Evolutionary conservation across 2,329 filamentous ascomycete genomes (phyloP), one percentile per base, ranked within the genome.

Genomic region (Nothophoma quercina): DNA sequence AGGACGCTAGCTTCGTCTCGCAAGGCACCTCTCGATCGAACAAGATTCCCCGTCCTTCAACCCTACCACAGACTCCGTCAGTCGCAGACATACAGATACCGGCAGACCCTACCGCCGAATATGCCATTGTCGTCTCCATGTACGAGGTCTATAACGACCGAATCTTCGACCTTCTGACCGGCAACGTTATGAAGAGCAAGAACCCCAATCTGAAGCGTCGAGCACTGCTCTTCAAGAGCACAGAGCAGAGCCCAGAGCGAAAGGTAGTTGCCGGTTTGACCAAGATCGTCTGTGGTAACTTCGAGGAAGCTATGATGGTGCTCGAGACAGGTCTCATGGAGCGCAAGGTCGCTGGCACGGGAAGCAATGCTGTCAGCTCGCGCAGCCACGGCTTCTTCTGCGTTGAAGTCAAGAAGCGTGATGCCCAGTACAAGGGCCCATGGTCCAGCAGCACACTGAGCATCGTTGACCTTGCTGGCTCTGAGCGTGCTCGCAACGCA

Each of bases 61-160:
- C 81, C 2, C 79, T 95, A 5, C 90, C 93, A 1, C 85, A 88
- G 51, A 78, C 81, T 5, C 93, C 93, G 7, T 87, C 92, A 58
- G 85, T 96, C 44, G 85, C 86, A 73, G 81, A 87, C 43, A 79
- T 96, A 34, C 78, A 82, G 4, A 81, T 96, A 0, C 81, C 85
- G 0, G 79, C 86, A 39, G 89, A 93, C 56, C 79, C 81, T 1
- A 83, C 83, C 16, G 85, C 88, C 47, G 91, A 96, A 63, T 97
- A 97, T 64, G 88, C 89, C 4, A 86, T 99, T 46, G 79, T 99
- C 9, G 83, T 99, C 18, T 96, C 92, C 46, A 99, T 99, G 93
- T 98, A 98, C 75, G 95, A 99, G 74, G 93, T 99, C 1, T 97
- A 99, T 79, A 99, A 99, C 69, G 93, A 99, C 76, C 88, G 93